A percentile compares a stretch with the other conserved stretches of the same genome.
These are phyloP conservation scores for Penicillium angulare DNA, from an alignment of 495 filamentous ascomycete genomes.

Conservation along the genomic window DNA sequence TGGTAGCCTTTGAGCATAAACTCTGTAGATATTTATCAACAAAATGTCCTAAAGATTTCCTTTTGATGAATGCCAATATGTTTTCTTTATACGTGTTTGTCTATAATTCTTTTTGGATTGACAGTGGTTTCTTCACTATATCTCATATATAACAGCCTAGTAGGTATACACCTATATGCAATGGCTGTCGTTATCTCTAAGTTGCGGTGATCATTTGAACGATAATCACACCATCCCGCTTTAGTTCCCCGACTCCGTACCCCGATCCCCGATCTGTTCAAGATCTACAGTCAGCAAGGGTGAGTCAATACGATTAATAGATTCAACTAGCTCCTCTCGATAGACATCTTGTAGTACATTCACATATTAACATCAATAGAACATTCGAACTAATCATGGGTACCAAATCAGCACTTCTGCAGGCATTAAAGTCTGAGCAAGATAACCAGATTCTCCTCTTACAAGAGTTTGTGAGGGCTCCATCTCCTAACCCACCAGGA, in stretches of 20 bases:
- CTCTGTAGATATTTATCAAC: not conserved
- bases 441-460: slow-evolving; percentile 3
- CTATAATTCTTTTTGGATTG: no score
- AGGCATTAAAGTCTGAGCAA: not conserved
- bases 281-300: not conserved
- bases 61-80: no score
- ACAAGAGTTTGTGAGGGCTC: slow-evolving; percentile 6
- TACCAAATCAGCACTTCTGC: not conserved
- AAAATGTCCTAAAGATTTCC: no score
- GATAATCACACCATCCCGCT: not conserved
- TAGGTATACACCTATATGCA: no score
- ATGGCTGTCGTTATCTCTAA: no score
- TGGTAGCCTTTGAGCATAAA: not conserved
- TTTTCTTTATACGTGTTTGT: no score
- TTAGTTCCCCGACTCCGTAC: not conserved
- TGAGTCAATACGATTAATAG: no score
- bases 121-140: no score
- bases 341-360: not conserved
- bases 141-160: no score
- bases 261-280: no score
- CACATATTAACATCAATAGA: not conserved
- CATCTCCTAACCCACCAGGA: slow-evolving; percentile 7
- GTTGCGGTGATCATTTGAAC: no score
- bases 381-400: not conserved
- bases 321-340: no score